Conservation (phyloP, 108 stramenopile species). For the Nitzschia putrida region DNA sequence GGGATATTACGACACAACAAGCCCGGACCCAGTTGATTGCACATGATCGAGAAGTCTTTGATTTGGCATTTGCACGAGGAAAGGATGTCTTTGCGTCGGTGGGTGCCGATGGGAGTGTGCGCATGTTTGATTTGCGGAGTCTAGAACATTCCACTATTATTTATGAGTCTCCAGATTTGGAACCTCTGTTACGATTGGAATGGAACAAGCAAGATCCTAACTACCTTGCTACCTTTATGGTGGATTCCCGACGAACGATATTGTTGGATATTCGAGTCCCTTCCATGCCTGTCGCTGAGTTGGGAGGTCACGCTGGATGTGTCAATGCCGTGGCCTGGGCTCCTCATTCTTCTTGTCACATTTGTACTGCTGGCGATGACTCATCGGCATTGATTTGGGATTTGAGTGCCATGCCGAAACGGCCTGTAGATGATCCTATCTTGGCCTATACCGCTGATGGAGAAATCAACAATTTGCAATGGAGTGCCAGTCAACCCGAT, state of each 20-base stretch:
- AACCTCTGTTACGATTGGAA: slow-evolving; percentile 90
- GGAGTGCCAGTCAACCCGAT: slow-evolving; percentile 93
- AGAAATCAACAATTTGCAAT: slow-evolving; percentile 97
- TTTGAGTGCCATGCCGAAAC: slow-evolving; percentile 73
- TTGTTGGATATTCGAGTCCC: slow-evolving; percentile 94
- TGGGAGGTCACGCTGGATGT: slow-evolving; percentile 86
- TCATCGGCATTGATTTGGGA: slow-evolving; percentile 98
- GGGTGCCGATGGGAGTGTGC: slow-evolving; percentile 96
- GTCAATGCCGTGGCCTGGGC: slow-evolving; percentile 98
- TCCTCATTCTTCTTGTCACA: slow-evolving; percentile 95
- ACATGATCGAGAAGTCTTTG: slow-evolving; percentile 98
- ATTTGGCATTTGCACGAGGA: slow-evolving; percentile 91
- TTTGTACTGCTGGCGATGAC: slow-evolving; percentile 97
- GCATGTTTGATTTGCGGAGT: slow-evolving; percentile 94
- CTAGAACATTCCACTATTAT: slow-evolving; percentile 97
- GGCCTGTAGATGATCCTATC: slow-evolving; percentile 93
- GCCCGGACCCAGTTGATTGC: slow-evolving; percentile 97
- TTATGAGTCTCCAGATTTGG: slow-evolving; percentile 91
- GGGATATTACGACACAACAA: slow-evolving; percentile 88
- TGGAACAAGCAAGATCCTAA: slow-evolving; percentile 99
- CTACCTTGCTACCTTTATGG: slow-evolving; percentile 92
- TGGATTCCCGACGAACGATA: slow-evolving; percentile 83
- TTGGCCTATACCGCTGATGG: slow-evolving; percentile 96
- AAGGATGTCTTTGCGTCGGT: slow-evolving; percentile 97
- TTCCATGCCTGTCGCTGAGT: slow-evolving; percentile 72